A percentile compares a stretch with the other conserved stretches of the same genome.
Conservation (phyloP, 495 filamentous ascomycete genomes). For the Articulospora tetracladia region DNA sequence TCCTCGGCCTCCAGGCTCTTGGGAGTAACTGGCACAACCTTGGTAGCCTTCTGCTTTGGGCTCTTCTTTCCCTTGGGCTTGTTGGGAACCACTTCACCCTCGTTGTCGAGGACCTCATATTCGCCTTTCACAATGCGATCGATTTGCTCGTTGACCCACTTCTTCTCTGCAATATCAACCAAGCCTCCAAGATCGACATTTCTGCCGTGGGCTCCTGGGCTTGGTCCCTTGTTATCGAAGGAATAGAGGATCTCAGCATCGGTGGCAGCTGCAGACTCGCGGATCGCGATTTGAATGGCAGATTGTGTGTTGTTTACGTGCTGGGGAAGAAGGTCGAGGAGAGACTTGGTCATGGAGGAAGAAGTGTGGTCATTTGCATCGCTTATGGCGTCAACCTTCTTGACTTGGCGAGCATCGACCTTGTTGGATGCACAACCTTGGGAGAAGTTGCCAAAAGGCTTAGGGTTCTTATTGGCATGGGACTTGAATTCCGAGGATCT, state of each 20-base stretch:
- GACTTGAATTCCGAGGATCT: slow-evolving; percentile 6
- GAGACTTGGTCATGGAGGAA: slow-evolving; percentile 20
- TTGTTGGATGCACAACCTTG: neutral
- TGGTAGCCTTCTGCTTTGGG: slow-evolving; percentile 22
- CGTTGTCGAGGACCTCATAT: slow-evolving; percentile 26
- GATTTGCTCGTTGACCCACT: slow-evolving; percentile 19
- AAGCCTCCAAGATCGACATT: slow-evolving; percentile 19
- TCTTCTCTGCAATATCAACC: slow-evolving; percentile 25
- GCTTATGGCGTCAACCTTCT: slow-evolving; percentile 15
- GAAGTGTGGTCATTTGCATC: slow-evolving; percentile 15
- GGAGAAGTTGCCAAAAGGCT: slow-evolving; percentile 4
- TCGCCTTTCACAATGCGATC: slow-evolving; percentile 25
- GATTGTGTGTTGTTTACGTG: slow-evolving; percentile 21
- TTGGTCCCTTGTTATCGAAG: slow-evolving; percentile 22
- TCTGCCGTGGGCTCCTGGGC: slow-evolving; percentile 16
- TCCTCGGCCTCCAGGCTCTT: slow-evolving; percentile 16
- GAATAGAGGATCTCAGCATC: slow-evolving; percentile 18
- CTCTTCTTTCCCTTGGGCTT: slow-evolving; percentile 16
- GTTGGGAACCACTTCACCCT: slow-evolving; percentile 14
- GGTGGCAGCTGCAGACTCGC: neutral
- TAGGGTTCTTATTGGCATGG: slow-evolving; percentile 23
- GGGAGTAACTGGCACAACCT: neutral
- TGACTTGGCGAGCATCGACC: neutral
- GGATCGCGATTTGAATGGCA: slow-evolving; percentile 20
- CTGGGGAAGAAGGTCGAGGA: slow-evolving; percentile 24